Base-by-base conservation (phyloP, 257 asterid species). In the Plantago elongata region DNA sequence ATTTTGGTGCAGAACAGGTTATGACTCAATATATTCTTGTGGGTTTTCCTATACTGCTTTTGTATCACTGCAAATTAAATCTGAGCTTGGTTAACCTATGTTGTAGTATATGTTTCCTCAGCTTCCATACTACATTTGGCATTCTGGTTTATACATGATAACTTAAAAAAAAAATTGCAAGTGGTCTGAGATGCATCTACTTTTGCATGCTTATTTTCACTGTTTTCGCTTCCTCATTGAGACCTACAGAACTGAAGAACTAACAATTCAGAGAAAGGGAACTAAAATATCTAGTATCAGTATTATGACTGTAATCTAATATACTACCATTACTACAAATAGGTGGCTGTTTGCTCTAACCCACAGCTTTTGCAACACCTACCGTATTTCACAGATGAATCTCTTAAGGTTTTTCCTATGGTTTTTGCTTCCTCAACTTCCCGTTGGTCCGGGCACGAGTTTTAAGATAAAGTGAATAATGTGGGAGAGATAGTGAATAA, bases 71-170 rank as follows among this genome's bases (percentile, higher is more conserved):
- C 7, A 34, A 34, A 34, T 45, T 42, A 22, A 45, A 45, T 34
- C n/a, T 15, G 27, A 63, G n/a, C 27, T 45, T 18, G 49, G 40
- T 49, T 69, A 63, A 60, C 11, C 45, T 44, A 13, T 67, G 11
- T 29, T 58, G 12, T 58, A 6, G 29, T 45, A 22, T 22, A 22
- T 69, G 46, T 14, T 60, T 61, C 48, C 54, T 65, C 58, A 38
- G 51, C 9, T 18, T 65, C 48, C 4, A 29, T 16, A 30, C 61
- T 22, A 47, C 44, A 18, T 57, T 22, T 51, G 37, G 47, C 49
- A 17, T 45, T 34, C 27, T 27, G 13, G 45, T 45, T 45, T 9
- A 9, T 45, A 13, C 27, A 1, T 10, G 49, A 4, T 45, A 45
- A 45, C n/a, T 45, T 45, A 2, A 34, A 7, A 22, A 34, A 1